Evolutionary conservation across 192 early-diverging fungal species (phyloP).

Genomic region (Pecoramyces ruminantium): DNA sequence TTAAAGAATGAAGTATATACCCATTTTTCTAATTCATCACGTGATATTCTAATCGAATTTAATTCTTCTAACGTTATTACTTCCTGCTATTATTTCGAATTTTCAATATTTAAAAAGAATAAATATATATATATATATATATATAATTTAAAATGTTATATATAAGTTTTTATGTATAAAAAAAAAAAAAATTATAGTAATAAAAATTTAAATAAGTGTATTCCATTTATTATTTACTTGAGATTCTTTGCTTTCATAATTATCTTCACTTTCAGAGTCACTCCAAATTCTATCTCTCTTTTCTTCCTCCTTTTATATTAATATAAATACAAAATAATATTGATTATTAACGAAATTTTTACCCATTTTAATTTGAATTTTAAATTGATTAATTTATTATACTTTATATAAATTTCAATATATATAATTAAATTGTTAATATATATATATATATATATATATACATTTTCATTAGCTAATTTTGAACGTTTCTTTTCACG

Average conservation of each 20-base stretch:
- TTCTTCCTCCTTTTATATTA: not conserved
- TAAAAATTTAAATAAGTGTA: too few relatives aligned
- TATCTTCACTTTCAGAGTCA: not conserved
- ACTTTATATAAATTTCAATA: too few relatives aligned
- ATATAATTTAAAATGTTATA: too few relatives aligned
- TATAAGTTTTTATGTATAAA: too few relatives aligned
- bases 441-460: not conserved
- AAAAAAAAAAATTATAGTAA: too few relatives aligned
- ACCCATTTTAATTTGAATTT: too few relatives aligned
- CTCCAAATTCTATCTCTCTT: not conserved
- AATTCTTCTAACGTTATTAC: slow-evolving; percentile 35
- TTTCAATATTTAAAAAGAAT: too few relatives aligned
- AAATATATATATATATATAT: too few relatives aligned
- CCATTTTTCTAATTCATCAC: slow-evolving; percentile 56
- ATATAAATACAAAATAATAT: not conserved
- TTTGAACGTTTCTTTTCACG: not conserved
- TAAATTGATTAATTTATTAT: too few relatives aligned
- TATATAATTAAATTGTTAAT: too few relatives aligned
- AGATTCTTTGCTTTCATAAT: not conserved
- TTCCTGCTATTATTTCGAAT: not conserved
- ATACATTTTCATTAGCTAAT: not conserved
- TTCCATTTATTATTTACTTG: not conserved
- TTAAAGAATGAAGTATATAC: slow-evolving; percentile 52
- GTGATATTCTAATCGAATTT: slow-evolving; percentile 34
- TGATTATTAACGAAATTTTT: too few relatives aligned